Base-by-base conservation (phyloP, 306 rosid genomes). In the Cicer cuneatum region DNA sequence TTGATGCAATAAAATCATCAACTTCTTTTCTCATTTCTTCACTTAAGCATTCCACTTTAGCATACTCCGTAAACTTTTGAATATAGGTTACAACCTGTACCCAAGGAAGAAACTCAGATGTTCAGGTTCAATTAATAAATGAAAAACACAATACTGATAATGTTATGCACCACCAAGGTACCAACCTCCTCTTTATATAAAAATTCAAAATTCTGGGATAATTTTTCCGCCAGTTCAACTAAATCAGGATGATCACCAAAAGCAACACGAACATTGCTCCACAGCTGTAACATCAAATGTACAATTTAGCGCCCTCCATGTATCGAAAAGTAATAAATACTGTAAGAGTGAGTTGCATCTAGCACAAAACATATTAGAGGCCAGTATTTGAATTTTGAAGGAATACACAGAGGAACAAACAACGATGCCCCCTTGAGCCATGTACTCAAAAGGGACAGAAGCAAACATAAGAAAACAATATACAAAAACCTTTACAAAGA, bases 181-280 rank as follows among this genome's bases (percentile, higher is more conserved):
- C 90, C 12, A 77, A 95, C 99, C 99, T 95, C 92, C 37, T 80
- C 81, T 35, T 89, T 85, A 75, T 89, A 95, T 73, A 92, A 63
- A 18, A 85, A 69, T 77, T 95, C 93, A 70, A 95, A 95, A 46
- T 85, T 90, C 77, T 81, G 79, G 15, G 98, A 89, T 54, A 95
- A 80, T 2, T 87, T 84, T 35, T 92, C 99, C 58, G 93, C 96
- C 85, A 95, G 80, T 72, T 90, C 99, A 70, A 87, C 86, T 81
- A 89, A 86, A 73, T 92, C 99, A 81, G 92, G 81, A 84, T 95
- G 93, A 82, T 95, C 99, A 14, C 86, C 90, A 81, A 83, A 95
- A 69, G 96, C 99, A 87, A 80, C 85, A 62, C 78, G 92, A 61
- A 95, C 83, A 86, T 78, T 89, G 77, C 84, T 89, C 99, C 99